phyloP scores from a whole-genome alignment of 768 basidiomycete species.

The Naganishia friedmannii region DNA sequence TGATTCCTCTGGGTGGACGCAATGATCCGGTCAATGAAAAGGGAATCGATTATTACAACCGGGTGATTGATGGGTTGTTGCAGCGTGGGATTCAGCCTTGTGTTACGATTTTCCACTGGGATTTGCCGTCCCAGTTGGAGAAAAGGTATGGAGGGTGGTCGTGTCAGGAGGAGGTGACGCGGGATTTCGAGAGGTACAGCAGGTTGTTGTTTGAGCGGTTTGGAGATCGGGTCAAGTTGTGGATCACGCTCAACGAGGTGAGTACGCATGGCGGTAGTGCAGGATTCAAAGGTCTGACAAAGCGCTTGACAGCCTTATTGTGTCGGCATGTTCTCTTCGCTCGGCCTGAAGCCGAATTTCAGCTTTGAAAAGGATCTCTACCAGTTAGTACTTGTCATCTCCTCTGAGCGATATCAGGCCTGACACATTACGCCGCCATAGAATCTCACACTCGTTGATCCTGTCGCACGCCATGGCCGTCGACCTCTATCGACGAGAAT shows the following conservation, averaged over 20 bases:
- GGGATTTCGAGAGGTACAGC: slow-evolving; percentile 65
- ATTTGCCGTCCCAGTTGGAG: slow-evolving; percentile 70
- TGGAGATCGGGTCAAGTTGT: slow-evolving; percentile 72
- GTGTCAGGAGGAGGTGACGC: slow-evolving; percentile 64
- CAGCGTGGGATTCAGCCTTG: slow-evolving; percentile 58
- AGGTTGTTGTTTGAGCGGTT: slow-evolving; percentile 69
- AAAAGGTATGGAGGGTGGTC: slow-evolving; percentile 71
- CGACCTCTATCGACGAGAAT: slow-evolving; percentile 66
- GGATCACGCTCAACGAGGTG: slow-evolving; percentile 52
- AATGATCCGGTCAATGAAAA: slow-evolving; percentile 69
- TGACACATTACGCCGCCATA: slow-evolving; percentile 39
- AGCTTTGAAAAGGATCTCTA: slow-evolving; percentile 24
- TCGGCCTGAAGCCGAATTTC: slow-evolving; percentile 28
- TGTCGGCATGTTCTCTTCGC: slow-evolving; percentile 30
- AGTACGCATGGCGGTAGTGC: not conserved
- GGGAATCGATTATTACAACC: slow-evolving; percentile 69
- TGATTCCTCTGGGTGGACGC: slow-evolving; percentile 70
- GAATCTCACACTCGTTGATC: slow-evolving; percentile 67
- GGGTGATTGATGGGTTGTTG: slow-evolving; percentile 67
- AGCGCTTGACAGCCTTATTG: slow-evolving; percentile 17
- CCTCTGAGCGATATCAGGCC: not conserved
- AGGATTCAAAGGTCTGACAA: not conserved
- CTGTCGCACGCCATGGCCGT: slow-evolving; percentile 68
- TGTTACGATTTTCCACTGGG: slow-evolving; percentile 74
- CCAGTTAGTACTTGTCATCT: slow-evolving; percentile 3